phyloP scores from a whole-genome alignment of 441 rosid genomes.

The Melastoma candidum region DNA sequence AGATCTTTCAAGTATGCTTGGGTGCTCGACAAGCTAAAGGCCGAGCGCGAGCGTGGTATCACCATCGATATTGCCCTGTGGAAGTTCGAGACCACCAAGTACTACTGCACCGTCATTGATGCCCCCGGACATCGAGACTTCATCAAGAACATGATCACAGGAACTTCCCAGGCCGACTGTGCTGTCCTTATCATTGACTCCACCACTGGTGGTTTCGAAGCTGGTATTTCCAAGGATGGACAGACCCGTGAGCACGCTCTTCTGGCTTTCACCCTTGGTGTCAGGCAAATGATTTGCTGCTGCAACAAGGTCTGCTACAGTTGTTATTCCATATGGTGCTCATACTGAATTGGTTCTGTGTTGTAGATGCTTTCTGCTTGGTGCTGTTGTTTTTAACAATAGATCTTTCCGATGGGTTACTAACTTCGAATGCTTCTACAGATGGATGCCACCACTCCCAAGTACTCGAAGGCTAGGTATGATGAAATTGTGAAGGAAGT shows the following conservation, averaged over 20 bases:
- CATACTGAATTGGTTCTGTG: too few species aligned
- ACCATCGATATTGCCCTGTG: constrained; percentile 71
- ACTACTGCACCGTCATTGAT: constrained; percentile 52
- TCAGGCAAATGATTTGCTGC: constrained; percentile 80
- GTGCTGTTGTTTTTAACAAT: not conserved
- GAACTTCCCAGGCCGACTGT: constrained; percentile 73
- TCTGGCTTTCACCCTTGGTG: constrained; percentile 75
- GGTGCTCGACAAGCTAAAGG: constrained; percentile 84
- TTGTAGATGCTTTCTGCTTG: too few species aligned
- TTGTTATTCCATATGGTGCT: not conserved
- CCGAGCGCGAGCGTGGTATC: constrained; percentile 83
- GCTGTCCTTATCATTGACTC: constrained; percentile 58
- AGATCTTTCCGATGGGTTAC: not conserved
- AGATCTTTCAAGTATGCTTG: constrained; percentile 76
- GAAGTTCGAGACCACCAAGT: constrained; percentile 75
- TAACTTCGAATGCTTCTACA: not conserved
- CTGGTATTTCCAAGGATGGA: constrained; percentile 73
- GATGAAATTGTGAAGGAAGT: constrained; percentile 71
- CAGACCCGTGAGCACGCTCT: constrained; percentile 70
- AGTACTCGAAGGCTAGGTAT: constrained; percentile 51
- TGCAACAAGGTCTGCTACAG: constrained; percentile 44
- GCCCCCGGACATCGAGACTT: constrained; percentile 66
- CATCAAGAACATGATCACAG: constrained; percentile 68
- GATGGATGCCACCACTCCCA: constrained; percentile 88
- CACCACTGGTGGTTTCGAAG: constrained; percentile 57